These are phyloP conservation scores for Coemansia sp. DNA, from an alignment of 192 early-diverging fungal species.

Conservation along the genomic window DNA sequence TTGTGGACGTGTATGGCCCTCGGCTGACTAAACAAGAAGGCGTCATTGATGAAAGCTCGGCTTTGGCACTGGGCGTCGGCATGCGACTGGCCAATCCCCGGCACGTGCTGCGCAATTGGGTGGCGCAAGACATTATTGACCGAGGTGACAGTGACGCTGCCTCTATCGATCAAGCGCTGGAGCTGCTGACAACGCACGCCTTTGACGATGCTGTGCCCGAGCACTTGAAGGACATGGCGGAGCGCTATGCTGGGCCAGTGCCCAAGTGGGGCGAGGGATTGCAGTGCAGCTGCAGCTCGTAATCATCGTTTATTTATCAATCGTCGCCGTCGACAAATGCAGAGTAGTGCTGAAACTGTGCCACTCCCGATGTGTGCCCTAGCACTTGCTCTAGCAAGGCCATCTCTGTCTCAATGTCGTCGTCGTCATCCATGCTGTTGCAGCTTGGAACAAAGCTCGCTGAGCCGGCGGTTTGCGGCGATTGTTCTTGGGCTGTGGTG, in stretches of 20 bases:
- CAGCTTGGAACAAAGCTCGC: not conserved
- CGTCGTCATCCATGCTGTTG: not conserved
- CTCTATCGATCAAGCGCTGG: slow-evolving; percentile 39
- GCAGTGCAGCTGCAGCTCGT: slow-evolving; percentile 75
- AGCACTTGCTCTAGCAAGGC: not conserved
- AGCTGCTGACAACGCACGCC: slow-evolving; percentile 55
- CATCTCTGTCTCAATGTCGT: not conserved
- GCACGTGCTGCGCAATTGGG: slow-evolving; percentile 78
- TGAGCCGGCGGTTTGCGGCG: not conserved
- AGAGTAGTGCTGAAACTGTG: not conserved
- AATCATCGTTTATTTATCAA: slow-evolving; percentile 5
- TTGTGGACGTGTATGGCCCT: slow-evolving; percentile 54
- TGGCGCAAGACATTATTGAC: slow-evolving; percentile 65
- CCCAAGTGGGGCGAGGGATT: slow-evolving; percentile 63
- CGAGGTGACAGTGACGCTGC: slow-evolving; percentile 41
- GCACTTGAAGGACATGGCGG: slow-evolving; percentile 27
- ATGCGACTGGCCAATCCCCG: slow-evolving; percentile 76
- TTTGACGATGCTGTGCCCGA: slow-evolving; percentile 46
- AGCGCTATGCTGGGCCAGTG: slow-evolving; percentile 54
- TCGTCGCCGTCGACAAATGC: not conserved
- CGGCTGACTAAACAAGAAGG: slow-evolving; percentile 55
- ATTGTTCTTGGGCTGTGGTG: not conserved
- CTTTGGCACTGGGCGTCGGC: not conserved
- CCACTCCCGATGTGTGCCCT: not conserved
- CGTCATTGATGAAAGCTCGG: slow-evolving; percentile 7